Percentiles rank a stretch among this genome's conserved stretches.
Conservation (phyloP, 2,329 filamentous ascomycete genomes). For the Tolypocladium endophyticum region DNA sequence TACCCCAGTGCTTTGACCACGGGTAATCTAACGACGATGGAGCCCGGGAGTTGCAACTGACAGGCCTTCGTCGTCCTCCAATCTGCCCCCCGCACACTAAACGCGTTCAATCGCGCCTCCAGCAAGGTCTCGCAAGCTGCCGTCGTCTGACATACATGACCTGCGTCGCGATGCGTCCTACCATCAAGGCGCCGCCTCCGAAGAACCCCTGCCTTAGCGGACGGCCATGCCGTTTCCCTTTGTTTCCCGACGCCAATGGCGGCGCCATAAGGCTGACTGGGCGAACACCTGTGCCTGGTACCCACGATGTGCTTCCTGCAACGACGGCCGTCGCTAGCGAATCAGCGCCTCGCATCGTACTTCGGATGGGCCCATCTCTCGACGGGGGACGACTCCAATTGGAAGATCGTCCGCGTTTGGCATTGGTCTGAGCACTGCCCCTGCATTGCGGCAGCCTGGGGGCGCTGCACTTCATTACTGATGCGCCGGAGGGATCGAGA, state of each 20-base stretch:
- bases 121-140: background rate
- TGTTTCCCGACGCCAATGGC: constrained; percentile 2
- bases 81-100: background rate
- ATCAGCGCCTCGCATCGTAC: constrained; percentile 8
- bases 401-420: background rate
- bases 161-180: background rate
- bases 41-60: background rate
- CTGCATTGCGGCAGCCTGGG: constrained; percentile 1
- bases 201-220: background rate
- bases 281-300: constrained; percentile 12
- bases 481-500: background rate
- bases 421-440: background rate
- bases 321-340: constrained; percentile 19
- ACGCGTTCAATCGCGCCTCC: background rate
- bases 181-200: background rate
- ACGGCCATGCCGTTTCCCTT: background rate
- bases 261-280: constrained; percentile 8
- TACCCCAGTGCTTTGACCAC: background rate
- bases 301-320: constrained; percentile 16
- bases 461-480: background rate
- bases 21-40: background rate
- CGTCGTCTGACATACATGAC: background rate
- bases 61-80: background rate
- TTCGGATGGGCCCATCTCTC: background rate
- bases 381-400: background rate